phyloP scores from a whole-genome alignment of 129 eudicot genomes.

The Centella asiatica region DNA sequence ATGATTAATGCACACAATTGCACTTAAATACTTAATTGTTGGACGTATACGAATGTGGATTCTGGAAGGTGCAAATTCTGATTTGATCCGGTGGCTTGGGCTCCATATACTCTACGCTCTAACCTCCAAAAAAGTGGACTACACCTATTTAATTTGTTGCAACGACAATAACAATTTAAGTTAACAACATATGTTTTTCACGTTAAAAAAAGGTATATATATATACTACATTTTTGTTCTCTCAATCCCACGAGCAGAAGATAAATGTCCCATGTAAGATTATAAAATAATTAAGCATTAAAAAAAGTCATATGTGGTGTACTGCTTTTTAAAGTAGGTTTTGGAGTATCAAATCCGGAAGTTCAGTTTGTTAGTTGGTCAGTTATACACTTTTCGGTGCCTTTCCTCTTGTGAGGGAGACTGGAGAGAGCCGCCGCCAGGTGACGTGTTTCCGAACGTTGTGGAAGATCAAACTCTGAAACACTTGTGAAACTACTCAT shows the following conservation, averaged over 20 bases:
- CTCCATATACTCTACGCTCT: too few relatives aligned
- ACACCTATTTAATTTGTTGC: neutral
- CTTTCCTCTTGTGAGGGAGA: too few relatives aligned
- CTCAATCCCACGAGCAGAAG: too few relatives aligned
- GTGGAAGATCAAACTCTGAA: too few relatives aligned
- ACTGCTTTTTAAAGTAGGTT: neutral
- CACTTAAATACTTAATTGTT: too few relatives aligned
- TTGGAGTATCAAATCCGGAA: neutral
- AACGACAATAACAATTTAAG: neutral
- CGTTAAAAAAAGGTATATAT: neutral
- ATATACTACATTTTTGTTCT: neutral
- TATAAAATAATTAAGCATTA: neutral
- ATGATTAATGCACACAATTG: too few relatives aligned
- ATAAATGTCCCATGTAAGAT: neutral
- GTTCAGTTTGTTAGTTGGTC: constrained; percentile 8
- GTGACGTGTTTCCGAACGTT: neutral
- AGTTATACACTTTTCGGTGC: neutral
- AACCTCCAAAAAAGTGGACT: neutral
- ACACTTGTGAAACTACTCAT: too few relatives aligned
- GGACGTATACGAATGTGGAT: too few relatives aligned
- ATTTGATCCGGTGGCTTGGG: too few relatives aligned
- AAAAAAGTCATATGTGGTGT: neutral
- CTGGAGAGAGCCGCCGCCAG: too few relatives aligned
- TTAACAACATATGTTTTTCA: constrained; percentile 3
- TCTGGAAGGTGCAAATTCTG: too few relatives aligned